Percentiles rank a stretch among this genome's conserved stretches.
Conservation (phyloP, 306 rosid genomes). For the Echinosophora koreensis region DNA sequence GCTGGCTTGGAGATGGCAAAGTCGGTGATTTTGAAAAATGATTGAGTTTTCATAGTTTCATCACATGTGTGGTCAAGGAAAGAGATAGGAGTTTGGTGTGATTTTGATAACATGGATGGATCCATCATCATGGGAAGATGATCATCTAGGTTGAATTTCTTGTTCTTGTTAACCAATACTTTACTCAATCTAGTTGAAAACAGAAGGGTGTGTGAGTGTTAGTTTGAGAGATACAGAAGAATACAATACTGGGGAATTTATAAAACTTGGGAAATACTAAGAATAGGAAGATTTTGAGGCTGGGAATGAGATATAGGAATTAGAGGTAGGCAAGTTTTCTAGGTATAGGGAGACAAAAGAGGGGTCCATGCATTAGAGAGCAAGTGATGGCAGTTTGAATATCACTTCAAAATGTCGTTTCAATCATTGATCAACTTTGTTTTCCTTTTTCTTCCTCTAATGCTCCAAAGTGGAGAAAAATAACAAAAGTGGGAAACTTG, state of each 20-base stretch:
- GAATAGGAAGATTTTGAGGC: constrained; percentile 31
- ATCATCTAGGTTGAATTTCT: constrained; percentile 32
- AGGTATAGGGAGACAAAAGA: constrained; percentile 57
- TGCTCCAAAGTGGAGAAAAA: constrained; percentile 29
- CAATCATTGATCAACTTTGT: constrained; percentile 38
- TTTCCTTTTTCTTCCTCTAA: constrained; percentile 12
- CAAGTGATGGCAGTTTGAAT: constrained; percentile 53
- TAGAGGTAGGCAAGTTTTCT: constrained; percentile 38
- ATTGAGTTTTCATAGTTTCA: constrained; percentile 22
- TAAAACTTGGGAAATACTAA: constrained; percentile 8
- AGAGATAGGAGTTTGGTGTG: constrained; percentile 52
- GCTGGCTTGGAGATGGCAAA: constrained; percentile 47
- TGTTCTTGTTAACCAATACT: constrained; percentile 31
- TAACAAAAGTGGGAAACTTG: constrained; percentile 39
- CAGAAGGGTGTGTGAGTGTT: background rate
- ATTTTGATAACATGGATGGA: constrained; percentile 53
- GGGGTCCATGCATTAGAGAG: constrained; percentile 59
- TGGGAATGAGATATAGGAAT: constrained; percentile 26
- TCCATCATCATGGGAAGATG: constrained; percentile 15
- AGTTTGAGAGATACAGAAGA: background rate
- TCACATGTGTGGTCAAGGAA: constrained; percentile 46
- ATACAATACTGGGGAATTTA: constrained; percentile 29
- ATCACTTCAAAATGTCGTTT: constrained; percentile 44
- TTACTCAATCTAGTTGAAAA: constrained; percentile 46
- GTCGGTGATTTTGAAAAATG: constrained; percentile 48